Evolutionary conservation across 2,329 filamentous ascomycete species (phyloP).

Genomic region (Colletotrichum simmondsii): DNA sequence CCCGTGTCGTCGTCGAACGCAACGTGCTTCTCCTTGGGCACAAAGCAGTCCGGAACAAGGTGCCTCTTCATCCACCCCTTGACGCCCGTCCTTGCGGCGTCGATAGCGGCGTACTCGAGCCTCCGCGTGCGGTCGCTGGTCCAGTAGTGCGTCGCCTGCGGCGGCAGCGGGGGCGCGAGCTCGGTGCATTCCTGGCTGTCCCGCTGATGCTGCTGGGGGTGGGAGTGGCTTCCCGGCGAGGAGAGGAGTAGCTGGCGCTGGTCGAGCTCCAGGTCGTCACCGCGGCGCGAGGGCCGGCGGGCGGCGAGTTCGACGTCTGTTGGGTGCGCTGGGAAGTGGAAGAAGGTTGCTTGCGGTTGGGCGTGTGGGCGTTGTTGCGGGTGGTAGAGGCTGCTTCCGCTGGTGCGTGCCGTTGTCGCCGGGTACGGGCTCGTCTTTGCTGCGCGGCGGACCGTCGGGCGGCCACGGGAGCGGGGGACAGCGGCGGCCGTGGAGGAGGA

Average conservation of each 20-base stretch:
- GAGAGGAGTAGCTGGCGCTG: background rate
- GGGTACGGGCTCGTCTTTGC: constrained; percentile 47
- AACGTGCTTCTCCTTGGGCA: constrained; percentile 60
- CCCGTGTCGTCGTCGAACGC: constrained; percentile 72
- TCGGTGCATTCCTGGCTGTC: constrained; percentile 34
- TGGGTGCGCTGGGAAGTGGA: constrained; percentile 57
- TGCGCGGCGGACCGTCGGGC: constrained; percentile 55
- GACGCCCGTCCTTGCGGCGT: constrained; percentile 69
- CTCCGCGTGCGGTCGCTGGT: constrained; percentile 71
- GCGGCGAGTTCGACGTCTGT: constrained; percentile 46
- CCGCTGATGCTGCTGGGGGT: constrained; percentile 19
- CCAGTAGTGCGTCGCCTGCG: constrained; percentile 74
- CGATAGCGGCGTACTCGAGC: constrained; percentile 74
- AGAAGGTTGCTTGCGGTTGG: constrained; percentile 52
- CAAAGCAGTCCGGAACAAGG: constrained; percentile 70
- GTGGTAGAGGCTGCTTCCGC: constrained; percentile 29
- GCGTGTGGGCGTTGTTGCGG: constrained; percentile 30
- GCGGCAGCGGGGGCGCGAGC: constrained; percentile 50
- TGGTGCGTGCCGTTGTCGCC: constrained; percentile 15
- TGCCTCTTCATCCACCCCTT: constrained; percentile 69
- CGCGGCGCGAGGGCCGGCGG: background rate
- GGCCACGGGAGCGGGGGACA: constrained; percentile 46
- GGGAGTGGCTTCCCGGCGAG: background rate
- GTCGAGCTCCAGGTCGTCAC: constrained; percentile 37
- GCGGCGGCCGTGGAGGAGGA: constrained; percentile 38